These are phyloP conservation scores for Penicillium alfredii DNA, from an alignment of 495 filamentous ascomycete species.

Conservation along the genomic window DNA sequence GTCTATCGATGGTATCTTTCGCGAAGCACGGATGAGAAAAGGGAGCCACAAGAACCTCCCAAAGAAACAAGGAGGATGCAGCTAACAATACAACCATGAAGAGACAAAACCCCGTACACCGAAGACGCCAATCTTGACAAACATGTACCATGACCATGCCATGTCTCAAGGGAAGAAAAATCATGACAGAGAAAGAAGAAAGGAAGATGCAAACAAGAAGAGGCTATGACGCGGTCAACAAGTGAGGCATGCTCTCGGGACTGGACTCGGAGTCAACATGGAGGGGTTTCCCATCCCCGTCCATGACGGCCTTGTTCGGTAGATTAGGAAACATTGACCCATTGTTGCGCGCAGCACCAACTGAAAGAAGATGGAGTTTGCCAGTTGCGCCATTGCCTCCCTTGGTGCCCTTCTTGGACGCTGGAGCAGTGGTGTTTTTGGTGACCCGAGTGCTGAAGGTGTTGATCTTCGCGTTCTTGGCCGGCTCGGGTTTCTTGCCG, in stretches of 20 bases:
- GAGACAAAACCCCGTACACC: conserved; percentile 1
- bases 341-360: conserved; percentile 39
- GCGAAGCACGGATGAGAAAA: too few relatives aligned
- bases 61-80: conserved; percentile 2
- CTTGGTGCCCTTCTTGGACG: too few relatives aligned
- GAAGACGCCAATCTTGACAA: conserved; percentile 12
- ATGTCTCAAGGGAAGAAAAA: conserved; percentile 5
- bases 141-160: conserved; percentile 13
- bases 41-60: conserved; percentile 4
- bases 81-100: conserved; percentile 10
- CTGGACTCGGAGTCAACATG: background rate
- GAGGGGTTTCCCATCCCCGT: too few relatives aligned
- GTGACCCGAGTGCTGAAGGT: conserved; percentile 31
- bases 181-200: conserved; percentile 7
- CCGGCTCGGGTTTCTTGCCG: conserved; percentile 14
- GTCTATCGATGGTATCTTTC: conserved; percentile 45
- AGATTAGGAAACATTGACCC: conserved; percentile 25
- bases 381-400: conserved; percentile 12
- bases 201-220: conserved; percentile 5
- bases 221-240: too few relatives aligned
- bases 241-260: conserved; percentile 6
- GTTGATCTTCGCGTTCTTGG: conserved; percentile 33
- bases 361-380: conserved; percentile 29
- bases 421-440: too few relatives aligned
- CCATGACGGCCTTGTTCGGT: too few relatives aligned